These are phyloP conservation scores for Teunomyces gatunensis DNA, from an alignment of 805 yeast genomes.

Conservation along the genomic window DNA sequence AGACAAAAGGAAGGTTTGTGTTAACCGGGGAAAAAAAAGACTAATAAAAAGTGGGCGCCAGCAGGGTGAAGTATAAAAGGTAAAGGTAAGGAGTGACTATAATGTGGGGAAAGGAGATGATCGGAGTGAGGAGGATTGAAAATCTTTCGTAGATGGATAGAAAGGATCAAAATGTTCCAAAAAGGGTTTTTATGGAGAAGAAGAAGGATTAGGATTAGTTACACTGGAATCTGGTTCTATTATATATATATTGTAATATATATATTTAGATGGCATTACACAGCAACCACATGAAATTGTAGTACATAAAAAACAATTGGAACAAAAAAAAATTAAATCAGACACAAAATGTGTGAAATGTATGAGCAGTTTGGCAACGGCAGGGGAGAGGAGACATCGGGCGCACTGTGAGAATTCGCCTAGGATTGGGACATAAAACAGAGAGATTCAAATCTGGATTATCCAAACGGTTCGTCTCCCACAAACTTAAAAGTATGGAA, in stretches of 20 bases:
- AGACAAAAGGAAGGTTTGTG: background rate
- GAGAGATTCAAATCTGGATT: background rate
- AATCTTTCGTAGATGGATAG: no score
- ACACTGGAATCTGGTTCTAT: background rate
- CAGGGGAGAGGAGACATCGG: background rate
- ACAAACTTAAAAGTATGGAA: background rate
- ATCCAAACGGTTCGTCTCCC: background rate
- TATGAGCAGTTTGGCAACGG: background rate
- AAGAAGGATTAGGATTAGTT: background rate
- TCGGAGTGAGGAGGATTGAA: no score
- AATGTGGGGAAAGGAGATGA: no score
- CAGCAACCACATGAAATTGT: slow-evolving; percentile 2
- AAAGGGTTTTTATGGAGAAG: no score
- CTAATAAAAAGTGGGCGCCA: no score
- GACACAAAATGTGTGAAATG: background rate
- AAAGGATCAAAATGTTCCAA: no score
- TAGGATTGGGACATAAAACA: background rate
- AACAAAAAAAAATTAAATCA: background rate
- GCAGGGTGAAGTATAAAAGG: no score
- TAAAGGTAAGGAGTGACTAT: no score
- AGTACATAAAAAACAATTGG: background rate
- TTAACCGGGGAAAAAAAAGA: background rate
- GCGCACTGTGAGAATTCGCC: background rate
- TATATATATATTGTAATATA: background rate
- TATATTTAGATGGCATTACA: background rate